Conservation (phyloP, 2,329 filamentous ascomycete genomes). For the Diplodia mutila region DNA sequence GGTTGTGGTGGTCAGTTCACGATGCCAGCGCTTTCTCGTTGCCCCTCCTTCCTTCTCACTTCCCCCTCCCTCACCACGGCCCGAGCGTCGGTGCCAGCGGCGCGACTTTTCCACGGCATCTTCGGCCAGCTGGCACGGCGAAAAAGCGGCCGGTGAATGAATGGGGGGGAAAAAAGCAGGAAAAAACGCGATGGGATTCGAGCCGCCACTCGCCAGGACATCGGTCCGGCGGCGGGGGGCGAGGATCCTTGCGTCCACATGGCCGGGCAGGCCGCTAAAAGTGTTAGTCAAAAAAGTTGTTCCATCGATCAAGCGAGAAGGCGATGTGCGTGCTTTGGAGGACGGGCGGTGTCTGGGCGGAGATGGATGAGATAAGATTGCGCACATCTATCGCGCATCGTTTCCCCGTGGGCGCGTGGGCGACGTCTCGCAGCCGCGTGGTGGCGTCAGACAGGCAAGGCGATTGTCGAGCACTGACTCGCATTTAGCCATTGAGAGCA, state of each 20-base stretch:
- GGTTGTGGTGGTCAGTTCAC: background rate
- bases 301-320: background rate
- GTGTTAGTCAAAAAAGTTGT: background rate
- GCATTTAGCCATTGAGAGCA: background rate
- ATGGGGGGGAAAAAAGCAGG: background rate
- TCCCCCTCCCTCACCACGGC: background rate
- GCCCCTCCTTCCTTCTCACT: background rate
- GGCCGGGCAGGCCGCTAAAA: background rate
- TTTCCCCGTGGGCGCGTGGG: conserved; percentile 9
- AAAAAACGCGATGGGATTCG: conserved; percentile 3
- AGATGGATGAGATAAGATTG: conserved; percentile 21
- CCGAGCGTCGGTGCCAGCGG: conserved; percentile 12
- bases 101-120: background rate
- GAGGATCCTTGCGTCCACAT: conserved; percentile 15
- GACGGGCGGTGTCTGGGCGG: conserved; percentile 1
- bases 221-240: conserved; percentile 8
- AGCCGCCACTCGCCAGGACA: conserved; percentile 12
- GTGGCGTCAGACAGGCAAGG: background rate
- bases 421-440: background rate
- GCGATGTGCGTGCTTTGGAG: background rate
- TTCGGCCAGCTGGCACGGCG: background rate
- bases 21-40: background rate
- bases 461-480: background rate
- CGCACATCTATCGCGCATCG: conserved; percentile 3
- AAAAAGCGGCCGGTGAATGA: background rate